Percentiles rank a stretch among this genome's conserved stretches.
Evolutionary conservation across 805 yeast species (phyloP).

Genomic region (Kodamaea restingae): DNA sequence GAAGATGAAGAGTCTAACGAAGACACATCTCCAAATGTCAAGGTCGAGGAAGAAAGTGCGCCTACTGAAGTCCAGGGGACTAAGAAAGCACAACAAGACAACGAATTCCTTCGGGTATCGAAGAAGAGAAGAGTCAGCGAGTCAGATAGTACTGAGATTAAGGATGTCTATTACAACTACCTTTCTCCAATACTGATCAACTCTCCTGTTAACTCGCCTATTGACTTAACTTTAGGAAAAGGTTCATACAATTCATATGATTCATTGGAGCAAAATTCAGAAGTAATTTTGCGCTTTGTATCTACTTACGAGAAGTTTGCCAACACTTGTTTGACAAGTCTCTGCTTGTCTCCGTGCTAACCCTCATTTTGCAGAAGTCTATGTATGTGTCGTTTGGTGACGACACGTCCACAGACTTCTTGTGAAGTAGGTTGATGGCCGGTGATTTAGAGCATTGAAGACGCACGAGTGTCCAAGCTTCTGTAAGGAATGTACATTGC

Average conservation of each 20-base stretch:
- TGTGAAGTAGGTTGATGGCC: slow-evolving; percentile 3
- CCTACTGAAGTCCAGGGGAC: background rate
- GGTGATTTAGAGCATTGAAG: slow-evolving; percentile 10
- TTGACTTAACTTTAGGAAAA: slow-evolving; percentile 27
- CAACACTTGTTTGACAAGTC: slow-evolving; percentile 12
- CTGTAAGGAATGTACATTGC: background rate
- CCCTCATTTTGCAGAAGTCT: slow-evolving; percentile 2
- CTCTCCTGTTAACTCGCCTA: slow-evolving; percentile 37
- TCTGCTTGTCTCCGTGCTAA: slow-evolving; percentile 25
- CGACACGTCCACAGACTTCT: background rate
- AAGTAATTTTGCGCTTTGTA: slow-evolving; percentile 37
- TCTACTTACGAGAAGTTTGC: background rate
- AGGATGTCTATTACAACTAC: slow-evolving; percentile 27
- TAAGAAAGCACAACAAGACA: slow-evolving; percentile 3
- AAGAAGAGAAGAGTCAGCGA: slow-evolving; percentile 8
- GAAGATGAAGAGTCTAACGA: slow-evolving; percentile 5
- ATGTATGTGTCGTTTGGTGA: slow-evolving; percentile 2
- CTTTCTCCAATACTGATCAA: slow-evolving; percentile 42
- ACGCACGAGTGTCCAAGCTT: slow-evolving; percentile 4
- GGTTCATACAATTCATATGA: slow-evolving; percentile 17
- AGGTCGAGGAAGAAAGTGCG: slow-evolving; percentile 1
- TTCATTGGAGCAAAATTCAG: slow-evolving; percentile 45
- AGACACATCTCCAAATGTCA: background rate
- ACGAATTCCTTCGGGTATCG: slow-evolving; percentile 1
- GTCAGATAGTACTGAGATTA: slow-evolving; percentile 6